A percentile compares a stretch with the other conserved stretches of the same genome.
Evolutionary conservation across 176 grass and related monocot species (phyloP).

Genomic region (Aegilops speltoides): DNA sequence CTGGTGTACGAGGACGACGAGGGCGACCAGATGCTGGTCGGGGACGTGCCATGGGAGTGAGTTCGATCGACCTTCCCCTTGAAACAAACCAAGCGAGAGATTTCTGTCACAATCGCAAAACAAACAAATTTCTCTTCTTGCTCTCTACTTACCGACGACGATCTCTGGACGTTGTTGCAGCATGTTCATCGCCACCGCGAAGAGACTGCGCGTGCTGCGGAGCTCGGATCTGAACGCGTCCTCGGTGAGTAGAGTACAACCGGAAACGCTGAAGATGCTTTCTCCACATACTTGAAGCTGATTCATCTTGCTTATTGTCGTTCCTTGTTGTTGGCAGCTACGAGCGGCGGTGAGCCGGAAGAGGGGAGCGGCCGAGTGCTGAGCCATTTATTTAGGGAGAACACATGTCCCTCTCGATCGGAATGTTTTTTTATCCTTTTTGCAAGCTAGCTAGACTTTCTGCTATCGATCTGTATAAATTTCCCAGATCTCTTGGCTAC

Average conservation of each 20-base stretch:
- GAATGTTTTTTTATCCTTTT: background rate
- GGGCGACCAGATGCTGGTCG: slow-evolving; percentile 84
- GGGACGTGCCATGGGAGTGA: slow-evolving; percentile 92
- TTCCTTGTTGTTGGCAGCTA: slow-evolving; percentile 39
- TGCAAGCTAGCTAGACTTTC: background rate
- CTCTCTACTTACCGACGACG: background rate
- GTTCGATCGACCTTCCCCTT: background rate
- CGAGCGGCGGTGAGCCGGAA: slow-evolving; percentile 54
- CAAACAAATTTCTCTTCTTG: background rate
- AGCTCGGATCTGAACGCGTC: slow-evolving; percentile 61
- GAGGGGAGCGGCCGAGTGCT: slow-evolving; percentile 47
- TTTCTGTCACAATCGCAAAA: background rate
- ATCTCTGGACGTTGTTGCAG: slow-evolving; percentile 32
- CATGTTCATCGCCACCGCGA: slow-evolving; percentile 73
- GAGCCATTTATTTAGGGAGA: background rate
- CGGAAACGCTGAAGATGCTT: background rate
- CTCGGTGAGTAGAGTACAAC: slow-evolving; percentile 37
- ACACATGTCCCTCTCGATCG: background rate
- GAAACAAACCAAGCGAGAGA: background rate
- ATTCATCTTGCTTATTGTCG: background rate
- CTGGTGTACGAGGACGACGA: slow-evolving; percentile 90
- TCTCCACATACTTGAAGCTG: background rate
- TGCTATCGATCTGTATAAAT: background rate
- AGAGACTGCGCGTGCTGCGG: slow-evolving; percentile 73
- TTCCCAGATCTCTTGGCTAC: background rate